Evolutionary conservation across 345 rosid genomes (phyloP), one percentile per base, ranked within the genome.

Genomic region (Populus alba): DNA sequence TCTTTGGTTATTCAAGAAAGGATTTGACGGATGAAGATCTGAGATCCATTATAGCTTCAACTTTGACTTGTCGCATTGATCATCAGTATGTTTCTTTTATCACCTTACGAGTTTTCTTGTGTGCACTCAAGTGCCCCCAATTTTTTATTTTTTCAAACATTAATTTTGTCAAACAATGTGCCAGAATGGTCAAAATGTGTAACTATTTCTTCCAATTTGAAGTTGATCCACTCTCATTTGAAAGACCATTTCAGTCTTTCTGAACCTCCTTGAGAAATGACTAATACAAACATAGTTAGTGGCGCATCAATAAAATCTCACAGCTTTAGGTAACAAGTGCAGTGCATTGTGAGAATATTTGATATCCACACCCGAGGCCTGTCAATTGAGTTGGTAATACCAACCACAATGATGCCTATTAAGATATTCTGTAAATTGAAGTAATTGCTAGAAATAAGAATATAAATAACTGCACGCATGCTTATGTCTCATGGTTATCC

Each of bases 1-100:
- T 91, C 70, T 83, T 91, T 71, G 96, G 96, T 78, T 88, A 87
- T 85, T 91, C 96, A 17, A 91, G 97, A 85, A 91, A 91, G 85
- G 61, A 91, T 79, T 72, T 85, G 71, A 90, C 90, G 1, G 91
- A 90, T 79, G 90, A 88, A 81, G 94, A 91, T 71, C 82, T 91
- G 77, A 88, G 97, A 86, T 83, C 86, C 75, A 85, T 88, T 75
- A 89, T 89, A 74, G 91, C 94, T 27, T 88, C 92, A 43, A 91
- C 85, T 72, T 81, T 93, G 82, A 87, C 93, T 67, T 89, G 96
- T 81, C 93, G 90, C 70, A 86, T 93, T 73, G 96, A 90, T 89
- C 92, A 91, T 86, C 89, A 81, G 93, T 90, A 85, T 27, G 77
- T 78, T 84, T 76, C 80, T 86, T 55, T 68, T 75, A 27, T 61